Base-by-base conservation (phyloP, 2,329 filamentous ascomycete species). In the Basipetospora chlamydospora region DNA sequence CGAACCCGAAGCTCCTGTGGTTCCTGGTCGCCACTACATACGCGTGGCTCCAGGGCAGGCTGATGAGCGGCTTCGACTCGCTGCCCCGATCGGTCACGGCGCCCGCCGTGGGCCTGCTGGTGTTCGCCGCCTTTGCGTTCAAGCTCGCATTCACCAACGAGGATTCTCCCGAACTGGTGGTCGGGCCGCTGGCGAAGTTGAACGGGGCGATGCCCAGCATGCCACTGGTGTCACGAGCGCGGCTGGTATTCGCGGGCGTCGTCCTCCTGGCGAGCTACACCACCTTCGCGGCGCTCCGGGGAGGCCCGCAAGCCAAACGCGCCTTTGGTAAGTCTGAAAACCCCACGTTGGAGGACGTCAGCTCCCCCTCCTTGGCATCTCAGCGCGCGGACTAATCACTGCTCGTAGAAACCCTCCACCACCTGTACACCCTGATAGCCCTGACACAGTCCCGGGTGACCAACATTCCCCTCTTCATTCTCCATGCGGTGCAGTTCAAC, bases 141-240 rank as follows among this genome's bases (percentile, higher is more conserved):
- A 98, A 98, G 58, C 60, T 95, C 17, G 78, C 79, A 2, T 96
- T 95, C 51, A 90, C 86, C 1, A 71, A 75, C 32, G 77, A 85
- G 37, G 90, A 96, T 54, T 82, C 87, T 0, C 87, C 88, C 0
- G 90, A 96, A 53, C 65, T 94, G 7, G 63, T 88, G 17, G 54
- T 61, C 3, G 65, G 62, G 3, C 57, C 65, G 31, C 59, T 60
- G 0, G 53, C 47, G 32, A 50, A 45, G 3, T 44, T 72, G 3
- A 51, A 62, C 11, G 52, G 60, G 7, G 45, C 57, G 4, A 57
- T 64, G 5, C 53, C 58, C 8, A 60, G 57, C 1, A 55, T 61
- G 9, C 57, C 64, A 1, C 56, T 75, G 6, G 53, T 72, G 5
- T 53, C 55, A 12, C 59, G 63, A 28, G 70, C 68, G 1, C 58